Evolutionary conservation across 2,329 filamentous ascomycete species (phyloP).

Genomic region (Calonectria crousiana): DNA sequence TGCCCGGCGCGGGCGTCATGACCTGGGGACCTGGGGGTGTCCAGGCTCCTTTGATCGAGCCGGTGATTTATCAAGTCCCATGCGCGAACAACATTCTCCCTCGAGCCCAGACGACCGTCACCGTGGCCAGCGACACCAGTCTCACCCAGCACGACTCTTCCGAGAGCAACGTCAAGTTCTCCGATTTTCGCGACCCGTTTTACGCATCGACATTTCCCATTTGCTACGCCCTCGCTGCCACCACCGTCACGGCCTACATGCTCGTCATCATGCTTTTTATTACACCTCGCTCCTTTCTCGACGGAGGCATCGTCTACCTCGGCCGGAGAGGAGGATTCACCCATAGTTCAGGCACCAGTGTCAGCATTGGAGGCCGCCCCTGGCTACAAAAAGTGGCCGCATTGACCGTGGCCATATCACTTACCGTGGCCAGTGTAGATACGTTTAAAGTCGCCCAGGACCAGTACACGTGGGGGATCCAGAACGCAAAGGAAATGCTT

Average conservation of each 20-base stretch:
- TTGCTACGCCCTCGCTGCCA: constrained; percentile 91
- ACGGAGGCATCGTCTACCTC: constrained; percentile 85
- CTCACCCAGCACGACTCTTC: constrained; percentile 45
- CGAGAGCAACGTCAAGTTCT: constrained; percentile 57
- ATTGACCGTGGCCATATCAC: constrained; percentile 81
- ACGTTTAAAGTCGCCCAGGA: constrained; percentile 86
- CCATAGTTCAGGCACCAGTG: constrained; percentile 80
- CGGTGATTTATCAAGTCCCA: constrained; percentile 65
- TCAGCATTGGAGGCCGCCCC: constrained; percentile 90
- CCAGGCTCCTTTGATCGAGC: constrained; percentile 68
- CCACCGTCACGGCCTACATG: constrained; percentile 91
- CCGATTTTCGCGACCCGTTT: constrained; percentile 86
- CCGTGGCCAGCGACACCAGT: constrained; percentile 54
- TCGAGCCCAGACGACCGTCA: constrained; percentile 44
- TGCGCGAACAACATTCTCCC: constrained; percentile 45
- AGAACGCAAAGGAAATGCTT: constrained; percentile 83
- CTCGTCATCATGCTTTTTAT: constrained; percentile 95
- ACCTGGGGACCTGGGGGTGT: constrained; percentile 63
- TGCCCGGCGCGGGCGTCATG: constrained; percentile 60
- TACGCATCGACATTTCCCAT: constrained; percentile 94
- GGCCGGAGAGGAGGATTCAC: constrained; percentile 89
- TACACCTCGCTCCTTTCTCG: constrained; percentile 92
- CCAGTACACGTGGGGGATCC: constrained; percentile 84
- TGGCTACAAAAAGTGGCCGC: constrained; percentile 91
- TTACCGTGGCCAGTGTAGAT: constrained; percentile 93